Conservation (phyloP, 148 eudicot genomes). For the Diospyros kaki region DNA sequence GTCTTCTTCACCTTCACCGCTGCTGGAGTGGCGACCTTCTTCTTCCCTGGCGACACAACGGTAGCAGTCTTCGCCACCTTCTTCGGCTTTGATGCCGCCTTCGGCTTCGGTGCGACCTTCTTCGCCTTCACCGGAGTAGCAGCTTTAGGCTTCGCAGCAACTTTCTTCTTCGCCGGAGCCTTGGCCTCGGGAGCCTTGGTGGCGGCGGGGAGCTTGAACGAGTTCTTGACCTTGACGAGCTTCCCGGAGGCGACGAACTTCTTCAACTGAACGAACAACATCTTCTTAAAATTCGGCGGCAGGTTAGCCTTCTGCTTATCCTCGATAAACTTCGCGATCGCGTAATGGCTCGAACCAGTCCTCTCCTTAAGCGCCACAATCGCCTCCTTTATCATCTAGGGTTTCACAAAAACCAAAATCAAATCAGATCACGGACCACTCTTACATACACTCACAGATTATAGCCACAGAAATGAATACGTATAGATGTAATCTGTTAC, state of each 20-base stretch:
- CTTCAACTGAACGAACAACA: constrained; percentile 54
- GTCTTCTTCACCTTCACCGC: constrained; percentile 29
- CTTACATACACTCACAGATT: not conserved
- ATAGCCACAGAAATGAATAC: not conserved
- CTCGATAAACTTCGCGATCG: constrained; percentile 77
- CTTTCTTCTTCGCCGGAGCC: constrained; percentile 21
- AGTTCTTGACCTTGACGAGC: constrained; percentile 62
- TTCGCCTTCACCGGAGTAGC: constrained; percentile 15
- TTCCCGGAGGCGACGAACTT: constrained; percentile 53
- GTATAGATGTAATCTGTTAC: not conserved
- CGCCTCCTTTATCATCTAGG: constrained; percentile 75
- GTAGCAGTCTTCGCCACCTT: constrained; percentile 25
- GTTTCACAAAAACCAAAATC: not conserved
- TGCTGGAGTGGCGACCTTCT: constrained; percentile 3
- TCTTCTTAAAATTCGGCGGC: constrained; percentile 56
- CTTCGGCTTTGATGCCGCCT: constrained; percentile 12
- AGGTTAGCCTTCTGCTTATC: constrained; percentile 60
- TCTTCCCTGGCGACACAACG: constrained; percentile 19
- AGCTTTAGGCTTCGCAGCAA: constrained; percentile 17
- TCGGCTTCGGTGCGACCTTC: constrained; percentile 21
- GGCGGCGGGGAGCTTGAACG: constrained; percentile 43
- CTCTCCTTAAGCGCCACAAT: constrained; percentile 63
- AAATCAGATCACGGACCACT: not conserved
- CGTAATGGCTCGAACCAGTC: constrained; percentile 74
- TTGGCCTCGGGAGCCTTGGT: constrained; percentile 18